Evolutionary conservation across 164 flowering plant species (phyloP).

Genomic region (Magnolia sinica): DNA sequence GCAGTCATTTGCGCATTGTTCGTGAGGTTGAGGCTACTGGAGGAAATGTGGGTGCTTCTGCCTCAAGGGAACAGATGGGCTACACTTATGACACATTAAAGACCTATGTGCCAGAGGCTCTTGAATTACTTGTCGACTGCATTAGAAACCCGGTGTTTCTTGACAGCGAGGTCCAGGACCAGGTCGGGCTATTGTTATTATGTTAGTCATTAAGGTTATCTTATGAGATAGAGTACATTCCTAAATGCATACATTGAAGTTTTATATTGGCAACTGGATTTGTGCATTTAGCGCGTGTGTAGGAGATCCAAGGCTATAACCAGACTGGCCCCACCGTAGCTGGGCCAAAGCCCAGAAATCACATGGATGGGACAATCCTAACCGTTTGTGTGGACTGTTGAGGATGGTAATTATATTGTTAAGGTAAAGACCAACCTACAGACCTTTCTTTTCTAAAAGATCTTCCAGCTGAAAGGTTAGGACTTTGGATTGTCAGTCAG

Average conservation of each 20-base stretch:
- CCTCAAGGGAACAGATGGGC: constrained; percentile 55
- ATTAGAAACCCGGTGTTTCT: constrained; percentile 73
- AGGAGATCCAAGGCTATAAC: too few relatives aligned
- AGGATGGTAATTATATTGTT: too few relatives aligned
- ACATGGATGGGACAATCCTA: not conserved
- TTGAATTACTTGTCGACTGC: constrained; percentile 63
- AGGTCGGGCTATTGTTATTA: constrained; percentile 33
- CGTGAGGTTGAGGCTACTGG: constrained; percentile 44
- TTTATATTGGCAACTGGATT: too few relatives aligned
- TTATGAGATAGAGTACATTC: not conserved
- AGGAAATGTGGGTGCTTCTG: constrained; percentile 31
- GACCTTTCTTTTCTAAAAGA: too few relatives aligned
- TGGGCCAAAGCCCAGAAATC: not conserved
- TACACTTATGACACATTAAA: constrained; percentile 66
- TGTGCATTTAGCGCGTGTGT: too few relatives aligned
- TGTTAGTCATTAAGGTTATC: not conserved
- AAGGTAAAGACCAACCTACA: too few relatives aligned
- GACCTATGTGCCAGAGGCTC: constrained; percentile 67
- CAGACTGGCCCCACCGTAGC: too few relatives aligned
- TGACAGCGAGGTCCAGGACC: constrained; percentile 77
- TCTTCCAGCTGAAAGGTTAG: too few relatives aligned
- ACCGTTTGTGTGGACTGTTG: not conserved
- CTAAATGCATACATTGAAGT: not conserved
- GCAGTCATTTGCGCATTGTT: constrained; percentile 50
- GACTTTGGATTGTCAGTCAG: too few relatives aligned